phyloP scores from a whole-genome alignment of 108 stramenopile genomes.

The Asterionellopsis glacialis region DNA sequence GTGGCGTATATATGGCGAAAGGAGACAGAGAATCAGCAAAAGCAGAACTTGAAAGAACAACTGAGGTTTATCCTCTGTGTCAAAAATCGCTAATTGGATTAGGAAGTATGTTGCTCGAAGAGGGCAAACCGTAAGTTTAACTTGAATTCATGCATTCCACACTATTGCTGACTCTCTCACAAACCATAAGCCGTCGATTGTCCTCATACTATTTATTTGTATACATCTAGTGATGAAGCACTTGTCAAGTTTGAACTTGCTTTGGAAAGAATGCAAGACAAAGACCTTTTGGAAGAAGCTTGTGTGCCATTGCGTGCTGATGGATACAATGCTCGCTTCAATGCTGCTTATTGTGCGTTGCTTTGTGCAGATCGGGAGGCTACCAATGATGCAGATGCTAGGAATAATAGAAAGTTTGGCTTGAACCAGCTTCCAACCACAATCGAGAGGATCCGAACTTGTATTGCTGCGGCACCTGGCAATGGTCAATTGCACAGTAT shows the following conservation, averaged over 20 bases:
- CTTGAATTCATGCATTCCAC: too few relatives aligned
- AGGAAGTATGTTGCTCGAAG: background rate
- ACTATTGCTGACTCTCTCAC: too few relatives aligned
- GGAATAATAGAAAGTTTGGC: background rate
- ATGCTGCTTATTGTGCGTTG: background rate
- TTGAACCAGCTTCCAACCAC: background rate
- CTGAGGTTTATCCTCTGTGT: conserved; percentile 1
- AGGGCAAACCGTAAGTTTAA: background rate
- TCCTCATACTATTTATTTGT: too few relatives aligned
- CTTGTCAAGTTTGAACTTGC: background rate
- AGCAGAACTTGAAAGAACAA: background rate
- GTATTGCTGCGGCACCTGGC: background rate
- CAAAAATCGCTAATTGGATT: background rate
- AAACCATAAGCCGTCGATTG: too few relatives aligned
- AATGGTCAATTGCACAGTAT: background rate
- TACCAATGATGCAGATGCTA: background rate
- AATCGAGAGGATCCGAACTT: background rate
- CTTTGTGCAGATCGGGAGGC: conserved; percentile 3
- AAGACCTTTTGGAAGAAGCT: background rate
- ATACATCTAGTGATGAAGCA: background rate
- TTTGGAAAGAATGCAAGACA: conserved; percentile 1
- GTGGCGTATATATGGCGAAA: background rate
- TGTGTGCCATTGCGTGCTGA: background rate
- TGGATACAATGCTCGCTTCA: conserved; percentile 2
- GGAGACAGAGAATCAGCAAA: background rate